Evolutionary conservation across 2,329 filamentous ascomycete species (phyloP).

Genomic region (Stagonosporopsis chrysanthemi): DNA sequence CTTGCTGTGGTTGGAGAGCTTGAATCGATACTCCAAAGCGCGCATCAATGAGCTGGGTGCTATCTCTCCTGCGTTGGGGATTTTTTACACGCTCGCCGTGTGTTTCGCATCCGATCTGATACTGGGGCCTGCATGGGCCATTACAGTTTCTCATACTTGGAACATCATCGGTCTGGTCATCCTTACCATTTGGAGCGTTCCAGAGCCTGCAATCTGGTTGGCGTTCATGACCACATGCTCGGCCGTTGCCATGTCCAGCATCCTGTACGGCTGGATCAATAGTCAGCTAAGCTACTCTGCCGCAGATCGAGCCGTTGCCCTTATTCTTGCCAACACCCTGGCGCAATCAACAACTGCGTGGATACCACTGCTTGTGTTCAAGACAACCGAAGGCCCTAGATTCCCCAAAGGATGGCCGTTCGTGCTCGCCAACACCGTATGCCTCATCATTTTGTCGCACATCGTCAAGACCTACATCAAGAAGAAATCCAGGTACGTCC

Average conservation of each 20-base stretch:
- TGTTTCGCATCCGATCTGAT: conserved; percentile 64
- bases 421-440: conserved; percentile 50
- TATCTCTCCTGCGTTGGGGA: conserved; percentile 62
- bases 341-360: conserved; percentile 64
- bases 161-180: conserved; percentile 64
- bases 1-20: conserved; percentile 65
- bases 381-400: conserved; percentile 54
- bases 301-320: conserved; percentile 57
- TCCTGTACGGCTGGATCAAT: conserved; percentile 66
- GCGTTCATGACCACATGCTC: conserved; percentile 61
- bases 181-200: conserved; percentile 64
- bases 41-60: conserved; percentile 62
- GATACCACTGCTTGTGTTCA: conserved; percentile 63
- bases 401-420: conserved; percentile 56
- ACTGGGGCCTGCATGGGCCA: conserved; percentile 62
- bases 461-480: conserved; percentile 25
- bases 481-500: conserved; percentile 19
- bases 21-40: conserved; percentile 57
- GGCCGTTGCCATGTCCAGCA: conserved; percentile 61
- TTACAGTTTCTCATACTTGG: conserved; percentile 59
- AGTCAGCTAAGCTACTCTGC: conserved; percentile 56
- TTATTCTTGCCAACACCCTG: conserved; percentile 62
- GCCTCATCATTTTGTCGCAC: conserved; percentile 42
- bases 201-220: conserved; percentile 63
- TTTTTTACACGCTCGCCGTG: conserved; percentile 63